Evolutionary conservation across 208 protist species (phyloP).

Genomic region (Trypanosoma platydactyli): DNA sequence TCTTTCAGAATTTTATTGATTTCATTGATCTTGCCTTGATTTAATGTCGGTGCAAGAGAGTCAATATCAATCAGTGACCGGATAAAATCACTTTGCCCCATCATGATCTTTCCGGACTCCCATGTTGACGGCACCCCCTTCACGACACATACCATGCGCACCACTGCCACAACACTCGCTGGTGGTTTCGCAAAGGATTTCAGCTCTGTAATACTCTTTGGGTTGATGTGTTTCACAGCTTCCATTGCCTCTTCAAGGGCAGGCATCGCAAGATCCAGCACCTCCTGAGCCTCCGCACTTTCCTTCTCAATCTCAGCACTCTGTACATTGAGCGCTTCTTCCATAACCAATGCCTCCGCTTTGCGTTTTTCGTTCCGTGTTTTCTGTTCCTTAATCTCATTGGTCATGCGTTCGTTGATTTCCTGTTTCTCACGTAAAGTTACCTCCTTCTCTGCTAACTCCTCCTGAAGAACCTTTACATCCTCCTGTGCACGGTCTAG

Average conservation of each 20-base stretch:
- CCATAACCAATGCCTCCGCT: constrained; percentile 86
- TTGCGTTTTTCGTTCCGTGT: constrained; percentile 89
- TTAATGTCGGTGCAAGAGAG: constrained; percentile 85
- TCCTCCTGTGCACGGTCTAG: constrained; percentile 95
- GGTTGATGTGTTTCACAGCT: constrained; percentile 95
- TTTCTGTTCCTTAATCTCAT: constrained; percentile 90
- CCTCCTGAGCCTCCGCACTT: constrained; percentile 92
- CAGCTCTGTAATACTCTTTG: constrained; percentile 97
- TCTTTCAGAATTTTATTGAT: constrained; percentile 94
- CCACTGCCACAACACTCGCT: constrained; percentile 94
- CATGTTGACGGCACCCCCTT: constrained; percentile 89
- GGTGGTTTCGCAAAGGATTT: constrained; percentile 96
- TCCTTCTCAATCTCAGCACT: constrained; percentile 92
- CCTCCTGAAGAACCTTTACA: constrained; percentile 95
- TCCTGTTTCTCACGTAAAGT: constrained; percentile 94
- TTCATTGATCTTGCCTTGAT: constrained; percentile 93
- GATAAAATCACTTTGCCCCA: constrained; percentile 92
- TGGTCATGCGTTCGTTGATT: constrained; percentile 93
- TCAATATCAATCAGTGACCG: constrained; percentile 90
- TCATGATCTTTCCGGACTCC: constrained; percentile 92
- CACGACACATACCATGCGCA: constrained; percentile 93
- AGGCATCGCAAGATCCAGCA: constrained; percentile 96
- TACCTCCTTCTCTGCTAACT: constrained; percentile 93
- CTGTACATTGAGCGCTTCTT: constrained; percentile 90
- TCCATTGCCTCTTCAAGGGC: constrained; percentile 95